Conservation (phyloP, 176 grass and related monocot species). For the Eragrostis nindensis region DNA sequence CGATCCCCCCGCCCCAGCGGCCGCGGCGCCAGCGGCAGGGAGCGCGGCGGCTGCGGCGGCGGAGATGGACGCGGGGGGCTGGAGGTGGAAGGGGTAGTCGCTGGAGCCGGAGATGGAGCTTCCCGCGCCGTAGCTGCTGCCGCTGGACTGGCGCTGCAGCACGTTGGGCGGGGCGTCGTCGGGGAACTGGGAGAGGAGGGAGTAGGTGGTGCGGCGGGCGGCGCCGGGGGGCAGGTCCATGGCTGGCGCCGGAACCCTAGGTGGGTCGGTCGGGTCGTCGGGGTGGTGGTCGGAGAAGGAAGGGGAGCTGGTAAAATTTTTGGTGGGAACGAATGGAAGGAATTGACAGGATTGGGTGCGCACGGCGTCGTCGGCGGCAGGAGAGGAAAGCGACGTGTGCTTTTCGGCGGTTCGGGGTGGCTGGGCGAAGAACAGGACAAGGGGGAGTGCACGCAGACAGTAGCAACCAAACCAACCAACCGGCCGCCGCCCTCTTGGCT, state of each 20-base stretch:
- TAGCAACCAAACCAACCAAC: not conserved
- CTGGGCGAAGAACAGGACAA: not conserved
- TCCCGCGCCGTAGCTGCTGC: conserved; percentile 91
- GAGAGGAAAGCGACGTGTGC: conserved; percentile 3
- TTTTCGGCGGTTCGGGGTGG: not conserved
- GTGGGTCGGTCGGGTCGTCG: conserved; percentile 44
- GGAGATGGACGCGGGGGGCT: conserved; percentile 1
- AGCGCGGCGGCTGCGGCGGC: not conserved
- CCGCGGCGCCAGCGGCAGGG: not conserved
- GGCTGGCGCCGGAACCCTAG: conserved; percentile 16
- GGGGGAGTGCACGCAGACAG: not conserved
- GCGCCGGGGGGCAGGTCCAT: conserved; percentile 49
- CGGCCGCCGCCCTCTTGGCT: not conserved
- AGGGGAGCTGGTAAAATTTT: conserved; percentile 11
- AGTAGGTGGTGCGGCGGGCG: conserved; percentile 55
- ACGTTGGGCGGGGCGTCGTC: conserved; percentile 39
- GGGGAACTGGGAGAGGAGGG: conserved; percentile 59
- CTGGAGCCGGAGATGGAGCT: conserved; percentile 79
- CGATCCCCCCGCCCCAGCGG: conserved; percentile 44
- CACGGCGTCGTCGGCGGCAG: not conserved
- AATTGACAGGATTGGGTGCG: not conserved
- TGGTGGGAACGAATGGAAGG: not conserved
- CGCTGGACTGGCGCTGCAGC: conserved; percentile 90
- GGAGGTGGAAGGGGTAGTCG: conserved; percentile 60
- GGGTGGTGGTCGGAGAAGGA: not conserved